Conservation (phyloP, 176 grass and related monocot species). For the Triticum timopheevii region DNA sequence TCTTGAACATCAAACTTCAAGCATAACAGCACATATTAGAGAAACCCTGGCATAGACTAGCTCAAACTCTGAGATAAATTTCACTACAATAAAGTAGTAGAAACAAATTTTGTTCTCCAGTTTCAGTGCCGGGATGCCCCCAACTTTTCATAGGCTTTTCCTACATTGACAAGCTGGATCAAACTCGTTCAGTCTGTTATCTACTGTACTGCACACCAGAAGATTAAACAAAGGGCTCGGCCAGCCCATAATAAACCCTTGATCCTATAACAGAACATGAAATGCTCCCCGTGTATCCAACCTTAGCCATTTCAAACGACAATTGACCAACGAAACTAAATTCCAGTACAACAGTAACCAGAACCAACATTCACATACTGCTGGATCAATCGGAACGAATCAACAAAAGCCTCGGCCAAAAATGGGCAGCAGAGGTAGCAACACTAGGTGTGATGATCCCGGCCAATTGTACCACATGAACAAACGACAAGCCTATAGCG, state of each 20-base stretch:
- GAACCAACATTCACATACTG: neutral
- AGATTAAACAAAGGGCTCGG: neutral
- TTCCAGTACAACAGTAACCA: neutral
- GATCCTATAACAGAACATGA: neutral
- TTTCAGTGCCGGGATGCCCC: neutral
- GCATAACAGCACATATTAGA: neutral
- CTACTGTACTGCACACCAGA: neutral
- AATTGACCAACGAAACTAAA: neutral
- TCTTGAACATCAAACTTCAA: neutral
- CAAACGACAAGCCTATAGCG: neutral
- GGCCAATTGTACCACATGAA: conserved; percentile 16
- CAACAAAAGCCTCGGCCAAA: neutral
- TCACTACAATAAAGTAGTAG: neutral
- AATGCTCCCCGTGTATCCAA: neutral
- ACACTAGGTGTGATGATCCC: conserved; percentile 1
- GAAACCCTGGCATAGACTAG: neutral
- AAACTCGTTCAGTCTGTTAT: neutral
- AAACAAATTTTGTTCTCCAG: neutral
- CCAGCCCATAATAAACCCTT: neutral
- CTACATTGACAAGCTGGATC: neutral
- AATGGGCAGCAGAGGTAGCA: neutral
- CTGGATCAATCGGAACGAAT: neutral
- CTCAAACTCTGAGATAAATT: neutral
- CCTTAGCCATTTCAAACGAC: neutral
- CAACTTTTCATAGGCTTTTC: neutral